These are phyloP conservation scores for Colletotrichum acutatum DNA, from an alignment of 2,329 filamentous ascomycete species.

Conservation along the genomic window DNA sequence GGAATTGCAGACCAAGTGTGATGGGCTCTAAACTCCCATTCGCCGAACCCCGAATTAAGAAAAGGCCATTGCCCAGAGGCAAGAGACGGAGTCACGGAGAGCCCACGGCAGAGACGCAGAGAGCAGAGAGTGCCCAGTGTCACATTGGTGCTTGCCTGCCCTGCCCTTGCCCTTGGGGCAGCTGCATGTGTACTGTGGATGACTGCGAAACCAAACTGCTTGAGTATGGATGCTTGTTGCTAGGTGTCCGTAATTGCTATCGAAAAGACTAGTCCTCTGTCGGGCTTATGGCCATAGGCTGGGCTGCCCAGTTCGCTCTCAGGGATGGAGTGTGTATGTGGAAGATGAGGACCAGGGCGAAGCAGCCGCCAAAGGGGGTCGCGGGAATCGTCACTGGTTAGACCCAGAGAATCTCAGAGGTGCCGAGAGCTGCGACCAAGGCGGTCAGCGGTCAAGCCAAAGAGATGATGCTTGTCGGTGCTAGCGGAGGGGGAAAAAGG, in stretches of 20 bases:
- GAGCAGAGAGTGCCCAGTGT: background rate
- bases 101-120: background rate
- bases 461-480: background rate
- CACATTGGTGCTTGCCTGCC: background rate
- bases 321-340: background rate
- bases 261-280: background rate
- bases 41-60: conserved; percentile 22
- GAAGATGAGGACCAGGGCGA: conserved; percentile 4
- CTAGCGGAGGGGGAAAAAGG: background rate
- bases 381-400: background rate
- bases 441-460: conserved; percentile 16
- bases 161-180: background rate
- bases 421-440: background rate
- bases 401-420: background rate
- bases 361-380: background rate
- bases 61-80: background rate
- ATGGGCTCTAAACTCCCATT: conserved; percentile 5
- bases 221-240: background rate
- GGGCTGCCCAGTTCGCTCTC: background rate
- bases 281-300: conserved; percentile 7
- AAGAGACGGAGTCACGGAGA: background rate
- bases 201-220: background rate
- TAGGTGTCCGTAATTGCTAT: too few species aligned
- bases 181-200: background rate
- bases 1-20: conserved; percentile 15